Base-by-base conservation (phyloP, 2,329 filamentous ascomycete species). In the Alternaria sp. region DNA sequence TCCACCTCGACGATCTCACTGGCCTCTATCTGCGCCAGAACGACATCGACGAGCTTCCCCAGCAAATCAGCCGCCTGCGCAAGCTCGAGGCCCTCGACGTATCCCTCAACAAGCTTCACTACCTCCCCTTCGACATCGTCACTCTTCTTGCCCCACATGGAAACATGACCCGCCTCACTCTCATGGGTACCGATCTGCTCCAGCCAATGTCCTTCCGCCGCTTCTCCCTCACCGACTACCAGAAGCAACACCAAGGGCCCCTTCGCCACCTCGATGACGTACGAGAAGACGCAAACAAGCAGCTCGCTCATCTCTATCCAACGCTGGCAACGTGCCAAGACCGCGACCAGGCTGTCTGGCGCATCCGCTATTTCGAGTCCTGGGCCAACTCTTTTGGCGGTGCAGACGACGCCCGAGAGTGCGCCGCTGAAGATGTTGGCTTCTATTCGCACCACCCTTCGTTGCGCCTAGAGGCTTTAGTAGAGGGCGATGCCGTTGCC, bases 111-210 rank as follows among this genome's bases (percentile, higher is more conserved):
- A 59, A 62, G 9, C 60, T 79, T 10, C 53, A 55, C 15, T 70
- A 26, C 18, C 63, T 79, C 8, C 77, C 77, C 2, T 70, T 68
- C 37, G 75, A 78, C 33, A 55, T 79, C 2, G 53, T 77, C 2
- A 28, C 60, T 2, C 57, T 77, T 33, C 60, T 72, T 7, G 18
- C 33, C n/a, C 67, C 67, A 8, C 50, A 64, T 11, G 72, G 71
- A 2, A 69, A 61, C 4, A 57, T 73, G 15, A 46, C 55, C 6
- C 57, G 51, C 18, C 50, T 75, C 8, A 61, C 55, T 11, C 63
- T 71, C 5, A 37, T 67, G 3, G 68, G 64, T 2, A 76, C 72
- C 44, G 69, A 69, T 2, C 44, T 75, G 3, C 43, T 67, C 3
- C 65, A 67, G 51, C 61, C 61, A 11, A 65, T 68, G 65, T 18